Base-by-base conservation (phyloP, 495 filamentous ascomycete species). In the Stereocaulon alpinum region DNA sequence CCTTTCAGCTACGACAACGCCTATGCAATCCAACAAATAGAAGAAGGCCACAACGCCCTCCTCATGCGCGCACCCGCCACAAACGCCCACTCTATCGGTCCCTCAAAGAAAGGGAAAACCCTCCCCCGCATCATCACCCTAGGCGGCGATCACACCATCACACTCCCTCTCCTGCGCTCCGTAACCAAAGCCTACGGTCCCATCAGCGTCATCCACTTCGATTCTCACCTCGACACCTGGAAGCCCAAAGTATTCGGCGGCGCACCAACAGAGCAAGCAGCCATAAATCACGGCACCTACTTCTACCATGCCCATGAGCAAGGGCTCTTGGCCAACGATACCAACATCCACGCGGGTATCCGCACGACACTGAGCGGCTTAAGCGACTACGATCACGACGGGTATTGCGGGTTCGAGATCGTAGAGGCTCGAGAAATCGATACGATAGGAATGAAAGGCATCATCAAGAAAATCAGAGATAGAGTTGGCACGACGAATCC, bases 391-490 rank as follows among this genome's bases (percentile, higher is more conserved):
- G 80, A 86, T 55, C 92, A 93, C 64, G 90, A 95, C 66, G 80
- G 84, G 18, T 86, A 88, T 52, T 90, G 87, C 64, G 89, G 90
- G 0, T 95, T 95, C 68, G 74, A 85, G 40, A 84, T 84, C 58
- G 78, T 93, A n/a, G 88, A 87, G 44, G 89, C 90, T 0, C 73
- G 88, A 6, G 89, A 92, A 64, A 83, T 94, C 43, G 90, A 94
- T 68, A 82, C 75, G 1, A 79, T 91, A 61, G 89, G 89, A 59
- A 74, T 71, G 41, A 74, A 79, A 0, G 89, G 86, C 1, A 84
- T 95, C 49, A 85, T 93, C 61, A 74, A 86, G 64, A 84, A 80
- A 62, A 90, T 94, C 65, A 77, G 83, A 48, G 78, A 87, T 1
- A 74, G 87, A 4, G 87, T 95, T 6, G 88, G 87, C 1, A 82